Base-by-base conservation (phyloP, 176 grass and related monocot species). In the Eragrostis nindensis region DNA sequence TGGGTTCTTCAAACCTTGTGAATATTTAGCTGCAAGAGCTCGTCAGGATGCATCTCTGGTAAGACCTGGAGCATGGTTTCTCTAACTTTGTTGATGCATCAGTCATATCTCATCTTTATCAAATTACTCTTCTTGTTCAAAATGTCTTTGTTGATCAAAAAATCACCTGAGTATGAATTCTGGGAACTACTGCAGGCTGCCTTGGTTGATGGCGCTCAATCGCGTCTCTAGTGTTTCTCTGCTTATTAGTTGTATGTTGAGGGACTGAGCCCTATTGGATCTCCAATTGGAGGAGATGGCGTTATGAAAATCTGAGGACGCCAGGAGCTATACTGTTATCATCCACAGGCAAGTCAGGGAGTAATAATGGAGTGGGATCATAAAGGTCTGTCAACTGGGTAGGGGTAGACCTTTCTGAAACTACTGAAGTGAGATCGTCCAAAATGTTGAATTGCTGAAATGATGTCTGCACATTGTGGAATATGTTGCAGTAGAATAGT, bases 1-100 rank as follows among this genome's bases (percentile, higher is more conserved):
- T 17, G 62, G 62, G 47, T 83, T 95, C 74, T 95, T 92, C 63
- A 89, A 66, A 79, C 92, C 89, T 39, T 87, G 87, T 36, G 63
- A 82, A 75, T 95, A 90, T 83, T 83, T 95, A 42, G 48, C 66
- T 14, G 25, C 25, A 1, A 87, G 80, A 70, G 73, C 89, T 84
- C 53, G 29, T 38, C 56, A 70, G 76, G 81, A 74, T 64, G 56
- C 68, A 76, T 87, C 84, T 86, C 53, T 92, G 80, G 87, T 95
- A 89, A 85, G 71, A 89, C 67, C 30, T 14, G 46, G 10, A 29
- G 14, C 60, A 66, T 62, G 7, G 7, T 80, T 73, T 64, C 27
- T 21, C 22, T 42, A 18, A 30, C 3, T 43, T 40, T 5, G 0
- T 69, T 55, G 41, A 52, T 80, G 21, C 13, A 49, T n/a, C 48